Percentiles rank a stretch among this genome's conserved stretches.
phyloP scores from a whole-genome alignment of 495 filamentous ascomycete species.

The Hyaloscypha finlandica region DNA sequence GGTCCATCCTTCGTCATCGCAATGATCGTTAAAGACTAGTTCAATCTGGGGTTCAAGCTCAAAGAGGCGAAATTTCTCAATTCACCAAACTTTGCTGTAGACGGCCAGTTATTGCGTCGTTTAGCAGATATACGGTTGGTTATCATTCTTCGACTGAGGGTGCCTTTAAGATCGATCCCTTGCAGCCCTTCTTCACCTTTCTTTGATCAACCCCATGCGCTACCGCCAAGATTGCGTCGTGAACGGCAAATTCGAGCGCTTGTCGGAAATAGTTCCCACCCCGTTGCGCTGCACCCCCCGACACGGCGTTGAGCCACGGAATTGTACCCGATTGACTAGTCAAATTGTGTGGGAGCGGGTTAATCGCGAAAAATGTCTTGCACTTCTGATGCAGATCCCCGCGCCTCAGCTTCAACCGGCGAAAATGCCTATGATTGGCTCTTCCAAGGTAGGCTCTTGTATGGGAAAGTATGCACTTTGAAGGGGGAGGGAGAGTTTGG shows the following conservation, averaged over 20 bases:
- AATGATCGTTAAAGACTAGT: no score
- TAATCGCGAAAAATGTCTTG: background rate
- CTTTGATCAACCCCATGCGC: background rate
- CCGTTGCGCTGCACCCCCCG: background rate
- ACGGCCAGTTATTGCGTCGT: no score
- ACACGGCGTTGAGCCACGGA: background rate
- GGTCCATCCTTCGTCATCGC: no score
- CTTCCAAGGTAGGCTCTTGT: background rate
- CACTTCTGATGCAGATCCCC: background rate
- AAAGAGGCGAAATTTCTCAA: no score
- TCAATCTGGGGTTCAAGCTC: no score
- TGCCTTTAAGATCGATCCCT: no score
- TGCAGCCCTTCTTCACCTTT: background rate
- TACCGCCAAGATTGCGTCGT: background rate
- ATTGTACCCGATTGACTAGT: background rate
- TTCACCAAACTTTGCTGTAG: no score
- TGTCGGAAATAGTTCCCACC: background rate
- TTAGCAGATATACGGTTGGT: no score
- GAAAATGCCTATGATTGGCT: background rate
- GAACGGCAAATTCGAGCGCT: background rate
- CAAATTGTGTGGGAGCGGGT: background rate
- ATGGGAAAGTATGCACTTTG: background rate
- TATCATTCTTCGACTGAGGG: no score
- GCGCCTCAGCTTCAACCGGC: background rate
- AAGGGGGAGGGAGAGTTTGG: background rate